Conservation (phyloP, 345 rosid genomes). For the Gossypium thurberi region DNA sequence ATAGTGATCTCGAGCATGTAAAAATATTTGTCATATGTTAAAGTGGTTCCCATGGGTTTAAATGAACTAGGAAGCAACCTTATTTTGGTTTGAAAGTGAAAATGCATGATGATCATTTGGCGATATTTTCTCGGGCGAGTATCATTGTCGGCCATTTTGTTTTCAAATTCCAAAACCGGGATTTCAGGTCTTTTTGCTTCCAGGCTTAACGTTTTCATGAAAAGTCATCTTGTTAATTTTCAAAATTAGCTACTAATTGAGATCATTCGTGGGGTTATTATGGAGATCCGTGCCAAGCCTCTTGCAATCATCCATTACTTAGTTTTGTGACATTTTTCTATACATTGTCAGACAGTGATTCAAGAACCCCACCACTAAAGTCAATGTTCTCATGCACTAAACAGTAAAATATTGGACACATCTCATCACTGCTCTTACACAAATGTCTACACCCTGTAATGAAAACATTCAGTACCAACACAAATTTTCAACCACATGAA, state of each 20-base stretch:
- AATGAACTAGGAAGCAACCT: background rate
- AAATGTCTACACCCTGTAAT: background rate
- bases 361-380: background rate
- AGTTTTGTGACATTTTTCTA: background rate
- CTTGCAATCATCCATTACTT: background rate
- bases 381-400: background rate
- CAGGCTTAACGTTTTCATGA: background rate
- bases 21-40: background rate
- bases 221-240: background rate
- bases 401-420: constrained; percentile 11
- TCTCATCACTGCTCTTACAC: constrained; percentile 1
- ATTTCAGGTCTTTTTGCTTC: background rate
- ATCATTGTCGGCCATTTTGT: background rate
- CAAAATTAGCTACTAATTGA: background rate
- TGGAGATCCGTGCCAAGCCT: background rate
- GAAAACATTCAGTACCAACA: background rate
- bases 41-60: background rate
- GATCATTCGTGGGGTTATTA: background rate
- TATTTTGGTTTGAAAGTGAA: background rate
- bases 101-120: background rate
- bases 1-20: background rate
- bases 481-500: background rate
- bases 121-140: background rate
- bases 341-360: background rate
- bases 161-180: background rate